Conservation (phyloP, 805 yeast species). For the Wickerhamiella allomyrinae region DNA sequence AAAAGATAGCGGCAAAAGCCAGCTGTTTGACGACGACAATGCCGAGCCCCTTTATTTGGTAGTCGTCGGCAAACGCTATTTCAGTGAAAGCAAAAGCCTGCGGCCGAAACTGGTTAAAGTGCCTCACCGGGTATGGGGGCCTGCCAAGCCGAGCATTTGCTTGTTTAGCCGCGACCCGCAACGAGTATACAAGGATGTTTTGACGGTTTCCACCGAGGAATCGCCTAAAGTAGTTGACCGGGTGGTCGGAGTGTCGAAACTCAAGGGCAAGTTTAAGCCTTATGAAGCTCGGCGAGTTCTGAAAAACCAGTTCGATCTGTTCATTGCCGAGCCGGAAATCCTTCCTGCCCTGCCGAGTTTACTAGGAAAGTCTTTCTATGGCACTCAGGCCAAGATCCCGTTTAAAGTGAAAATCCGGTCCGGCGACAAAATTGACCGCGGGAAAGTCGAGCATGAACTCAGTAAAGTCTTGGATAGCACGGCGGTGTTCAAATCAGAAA, state of each 20-base stretch:
- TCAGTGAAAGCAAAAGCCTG: conserved; percentile 39
- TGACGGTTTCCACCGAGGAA: conserved; percentile 16
- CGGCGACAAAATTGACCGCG: conserved; percentile 30
- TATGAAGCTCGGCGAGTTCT: conserved; percentile 77
- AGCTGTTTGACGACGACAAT: conserved; percentile 46
- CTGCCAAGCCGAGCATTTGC: conserved; percentile 39
- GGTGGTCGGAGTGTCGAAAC: conserved; percentile 56
- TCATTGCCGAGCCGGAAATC: conserved; percentile 73
- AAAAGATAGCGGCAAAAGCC: conserved; percentile 25
- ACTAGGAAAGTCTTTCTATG: conserved; percentile 67
- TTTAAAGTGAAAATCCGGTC: conserved; percentile 30
- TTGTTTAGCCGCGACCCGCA: conserved; percentile 58
- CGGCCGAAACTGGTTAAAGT: conserved; percentile 29
- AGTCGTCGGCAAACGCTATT: conserved; percentile 50
- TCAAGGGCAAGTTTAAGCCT: conserved; percentile 76
- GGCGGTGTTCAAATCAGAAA: conserved; percentile 55
- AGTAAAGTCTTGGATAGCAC: conserved; percentile 44
- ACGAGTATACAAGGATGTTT: conserved; percentile 27
- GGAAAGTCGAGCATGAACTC: conserved; percentile 44
- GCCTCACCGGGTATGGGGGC: conserved; percentile 34
- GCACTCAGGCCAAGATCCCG: conserved; percentile 54
- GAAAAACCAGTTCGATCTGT: conserved; percentile 50
- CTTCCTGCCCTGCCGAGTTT: conserved; percentile 68
- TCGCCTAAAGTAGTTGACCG: conserved; percentile 22
- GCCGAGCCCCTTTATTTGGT: conserved; percentile 40